These are phyloP conservation scores for Ochetophila trinervis DNA, from an alignment of 306 rosid genomes.

Conservation along the genomic window DNA sequence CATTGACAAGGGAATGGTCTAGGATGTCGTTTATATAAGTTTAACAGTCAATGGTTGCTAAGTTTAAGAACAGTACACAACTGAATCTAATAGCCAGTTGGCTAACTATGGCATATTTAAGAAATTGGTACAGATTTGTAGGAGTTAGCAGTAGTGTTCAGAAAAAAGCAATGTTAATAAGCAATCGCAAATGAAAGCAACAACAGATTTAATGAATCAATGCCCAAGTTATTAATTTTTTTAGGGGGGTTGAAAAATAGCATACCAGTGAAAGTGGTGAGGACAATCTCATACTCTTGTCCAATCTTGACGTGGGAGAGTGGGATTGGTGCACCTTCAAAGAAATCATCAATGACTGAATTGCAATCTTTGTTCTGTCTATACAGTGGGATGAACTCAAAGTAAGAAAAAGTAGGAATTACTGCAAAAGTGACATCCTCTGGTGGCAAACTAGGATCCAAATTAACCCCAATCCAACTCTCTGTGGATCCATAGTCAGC, in stretches of 20 bases:
- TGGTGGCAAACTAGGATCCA: conserved; percentile 72
- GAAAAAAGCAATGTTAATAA: no score
- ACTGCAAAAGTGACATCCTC: conserved; percentile 79
- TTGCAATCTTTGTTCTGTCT: conserved; percentile 34
- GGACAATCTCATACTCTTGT: conserved; percentile 79
- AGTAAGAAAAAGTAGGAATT: conserved; percentile 85
- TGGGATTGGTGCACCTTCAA: conserved; percentile 75
- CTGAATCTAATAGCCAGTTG: no score
- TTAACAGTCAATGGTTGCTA: no score
- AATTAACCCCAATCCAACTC: conserved; percentile 94
- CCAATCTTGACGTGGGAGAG: conserved; percentile 69
- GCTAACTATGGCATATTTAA: no score
- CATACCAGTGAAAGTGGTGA: conserved; percentile 90
- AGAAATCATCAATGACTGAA: conserved; percentile 50
- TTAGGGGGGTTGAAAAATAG: neutral
- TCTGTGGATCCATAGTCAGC: conserved; percentile 96
- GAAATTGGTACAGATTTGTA: no score
- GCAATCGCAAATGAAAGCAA: no score
- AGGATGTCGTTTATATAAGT: no score
- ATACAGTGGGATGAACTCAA: conserved; percentile 78
- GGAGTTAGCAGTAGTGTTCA: no score
- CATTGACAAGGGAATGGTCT: no score
- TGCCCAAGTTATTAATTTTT: no score
- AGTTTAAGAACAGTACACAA: no score
- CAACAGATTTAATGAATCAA: no score